phyloP scores from a whole-genome alignment of 164 flowering plant genomes.

The Hamamelis virginiana region DNA sequence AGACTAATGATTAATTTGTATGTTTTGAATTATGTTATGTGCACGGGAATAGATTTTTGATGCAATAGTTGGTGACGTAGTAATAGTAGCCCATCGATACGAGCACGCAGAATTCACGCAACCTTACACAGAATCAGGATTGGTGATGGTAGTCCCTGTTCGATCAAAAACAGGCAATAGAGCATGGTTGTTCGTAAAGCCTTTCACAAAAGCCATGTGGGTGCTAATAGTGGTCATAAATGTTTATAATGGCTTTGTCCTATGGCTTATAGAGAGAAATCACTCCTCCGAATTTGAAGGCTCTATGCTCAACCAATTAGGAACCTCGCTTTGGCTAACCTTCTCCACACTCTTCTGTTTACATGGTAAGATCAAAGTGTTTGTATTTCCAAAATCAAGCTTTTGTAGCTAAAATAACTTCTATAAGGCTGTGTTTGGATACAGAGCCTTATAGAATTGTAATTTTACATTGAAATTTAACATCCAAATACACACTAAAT shows the following conservation, averaged over 20 bases:
- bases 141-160: conserved; percentile 24
- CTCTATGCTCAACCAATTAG: conserved; percentile 15
- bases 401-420: too few relatives aligned
- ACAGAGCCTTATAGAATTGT: too few relatives aligned
- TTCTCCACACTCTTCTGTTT: conserved; percentile 30
- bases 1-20: too few relatives aligned
- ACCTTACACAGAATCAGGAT: conserved; percentile 37
- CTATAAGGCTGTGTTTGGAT: too few relatives aligned
- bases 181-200: conserved; percentile 23
- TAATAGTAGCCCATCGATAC: conserved; percentile 27
- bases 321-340: conserved; percentile 26
- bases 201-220: conserved; percentile 37
- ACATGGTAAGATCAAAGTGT: too few relatives aligned
- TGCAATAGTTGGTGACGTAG: conserved; percentile 43
- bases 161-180: neutral
- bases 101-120: conserved; percentile 39
- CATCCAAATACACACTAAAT: too few relatives aligned
- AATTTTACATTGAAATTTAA: too few relatives aligned
- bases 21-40: too few relatives aligned
- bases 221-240: conserved; percentile 9
- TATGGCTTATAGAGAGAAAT: conserved; percentile 41
- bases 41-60: conserved; percentile 26
- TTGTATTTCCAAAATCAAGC: too few relatives aligned
- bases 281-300: conserved; percentile 21
- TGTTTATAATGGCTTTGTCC: conserved; percentile 32